phyloP scores from a whole-genome alignment of 2,329 filamentous ascomycete species.

The Passalora sequoiae region DNA sequence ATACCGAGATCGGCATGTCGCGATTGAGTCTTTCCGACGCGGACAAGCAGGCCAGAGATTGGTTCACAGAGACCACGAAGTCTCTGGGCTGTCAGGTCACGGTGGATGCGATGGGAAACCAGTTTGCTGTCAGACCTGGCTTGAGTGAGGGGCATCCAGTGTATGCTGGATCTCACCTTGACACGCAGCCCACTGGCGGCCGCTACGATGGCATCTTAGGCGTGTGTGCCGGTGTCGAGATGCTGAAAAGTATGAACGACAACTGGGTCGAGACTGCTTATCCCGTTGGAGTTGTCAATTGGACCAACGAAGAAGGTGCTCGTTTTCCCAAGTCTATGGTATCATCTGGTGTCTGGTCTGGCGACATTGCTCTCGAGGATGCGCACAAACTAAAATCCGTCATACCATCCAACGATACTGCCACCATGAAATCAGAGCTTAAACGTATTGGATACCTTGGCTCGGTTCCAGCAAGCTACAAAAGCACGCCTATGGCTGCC shows the following conservation, averaged over 20 bases:
- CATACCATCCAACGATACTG: conserved; percentile 47
- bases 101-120: conserved; percentile 73
- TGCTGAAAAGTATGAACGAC: conserved; percentile 63
- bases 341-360: conserved; percentile 71
- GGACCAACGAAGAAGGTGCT: conserved; percentile 79
- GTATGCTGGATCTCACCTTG: conserved; percentile 45
- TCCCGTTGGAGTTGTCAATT: conserved; percentile 70
- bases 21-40: conserved; percentile 66
- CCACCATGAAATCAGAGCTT: conserved; percentile 64
- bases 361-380: conserved; percentile 55
- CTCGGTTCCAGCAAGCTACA: conserved; percentile 50
- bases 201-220: conserved; percentile 75
- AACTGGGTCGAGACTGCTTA: conserved; percentile 63
- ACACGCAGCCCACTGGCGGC: conserved; percentile 56
- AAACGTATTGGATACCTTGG: conserved; percentile 69
- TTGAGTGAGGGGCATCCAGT: conserved; percentile 44
- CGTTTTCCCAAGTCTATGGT: conserved; percentile 72
- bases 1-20: conserved; percentile 69
- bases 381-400: conserved; percentile 62
- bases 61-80: conserved; percentile 63
- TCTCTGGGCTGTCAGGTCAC: conserved; percentile 62
- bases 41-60: conserved; percentile 67
- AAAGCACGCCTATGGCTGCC: conserved; percentile 61
- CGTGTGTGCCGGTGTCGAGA: conserved; percentile 67
- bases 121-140: conserved; percentile 67